Percentiles rank a stretch among this genome's conserved stretches.
phyloP scores from a whole-genome alignment of 2,329 filamentous ascomycete genomes.

The Aspergillus tanneri region DNA sequence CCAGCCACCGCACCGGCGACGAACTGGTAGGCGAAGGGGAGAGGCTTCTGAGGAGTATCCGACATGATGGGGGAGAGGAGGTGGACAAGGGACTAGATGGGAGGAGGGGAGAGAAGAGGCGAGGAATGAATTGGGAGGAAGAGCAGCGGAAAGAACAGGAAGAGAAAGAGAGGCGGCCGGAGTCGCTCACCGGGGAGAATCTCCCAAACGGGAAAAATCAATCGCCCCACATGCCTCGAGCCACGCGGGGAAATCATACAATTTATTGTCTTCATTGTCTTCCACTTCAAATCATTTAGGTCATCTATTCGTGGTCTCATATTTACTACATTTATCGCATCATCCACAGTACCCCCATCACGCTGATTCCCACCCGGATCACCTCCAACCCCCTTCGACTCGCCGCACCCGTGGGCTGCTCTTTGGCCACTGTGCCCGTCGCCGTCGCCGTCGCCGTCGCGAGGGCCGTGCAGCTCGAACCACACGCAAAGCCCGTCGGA shows the following conservation, averaged over 20 bases:
- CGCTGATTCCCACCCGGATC: slow-evolving; percentile 8
- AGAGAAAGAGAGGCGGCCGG: slow-evolving; percentile 14
- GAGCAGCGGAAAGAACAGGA: slow-evolving; percentile 12
- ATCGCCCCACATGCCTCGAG: slow-evolving; percentile 7
- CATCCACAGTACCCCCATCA: slow-evolving; percentile 11
- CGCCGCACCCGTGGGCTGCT: slow-evolving; percentile 27
- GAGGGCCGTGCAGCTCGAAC: slow-evolving; percentile 66
- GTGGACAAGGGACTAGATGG: not conserved
- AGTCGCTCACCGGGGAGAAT: slow-evolving; percentile 6
- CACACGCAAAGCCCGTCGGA: slow-evolving; percentile 73
- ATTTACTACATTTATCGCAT: not conserved
- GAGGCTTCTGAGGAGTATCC: slow-evolving; percentile 63
- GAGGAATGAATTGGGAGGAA: not conserved
- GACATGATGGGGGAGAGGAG: slow-evolving; percentile 55
- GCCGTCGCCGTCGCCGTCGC: slow-evolving; percentile 53
- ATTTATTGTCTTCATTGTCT: not conserved
- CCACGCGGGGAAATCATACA: slow-evolving; percentile 6
- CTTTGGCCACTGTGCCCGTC: slow-evolving; percentile 43
- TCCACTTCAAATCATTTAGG: slow-evolving; percentile 5
- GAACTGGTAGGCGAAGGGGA: slow-evolving; percentile 94
- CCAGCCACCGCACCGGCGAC: slow-evolving; percentile 93
- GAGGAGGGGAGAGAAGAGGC: slow-evolving; percentile 6
- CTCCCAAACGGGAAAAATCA: slow-evolving; percentile 13
- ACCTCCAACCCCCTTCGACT: slow-evolving; percentile 7
- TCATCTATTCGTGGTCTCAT: slow-evolving; percentile 4